These are phyloP conservation scores for Aureobasidium subglaciale DNA, from an alignment of 2,329 filamentous ascomycete genomes.

Conservation along the genomic window DNA sequence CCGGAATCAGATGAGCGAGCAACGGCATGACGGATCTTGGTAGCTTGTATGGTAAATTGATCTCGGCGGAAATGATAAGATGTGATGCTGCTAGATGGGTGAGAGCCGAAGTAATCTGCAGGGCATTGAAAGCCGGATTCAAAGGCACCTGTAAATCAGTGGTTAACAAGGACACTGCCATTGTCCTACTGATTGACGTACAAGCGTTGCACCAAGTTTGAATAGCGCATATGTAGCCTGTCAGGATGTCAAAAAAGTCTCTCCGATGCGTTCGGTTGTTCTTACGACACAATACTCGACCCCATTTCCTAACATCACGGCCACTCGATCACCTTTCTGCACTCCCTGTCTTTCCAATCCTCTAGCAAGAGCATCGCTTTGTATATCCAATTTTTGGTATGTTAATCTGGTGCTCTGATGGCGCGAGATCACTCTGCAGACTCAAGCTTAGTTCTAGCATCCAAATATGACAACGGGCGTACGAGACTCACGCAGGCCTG, in stretches of 20 bases:
- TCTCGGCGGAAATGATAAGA: conserved; percentile 79
- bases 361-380: conserved; percentile 68
- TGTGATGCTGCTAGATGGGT: conserved; percentile 65
- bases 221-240: conserved; percentile 73
- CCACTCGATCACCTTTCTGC: conserved; percentile 74
- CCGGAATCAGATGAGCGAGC: conserved; percentile 47
- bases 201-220: conserved; percentile 88
- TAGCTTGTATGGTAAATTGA: conserved; percentile 64
- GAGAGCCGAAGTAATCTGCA: conserved; percentile 72
- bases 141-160: conserved; percentile 57
- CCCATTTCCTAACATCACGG: conserved; percentile 78
- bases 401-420: conserved; percentile 61
- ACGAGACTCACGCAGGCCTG: conserved; percentile 46
- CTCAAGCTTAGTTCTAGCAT: neutral
- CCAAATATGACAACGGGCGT: neutral
- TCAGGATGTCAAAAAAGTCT: neutral
- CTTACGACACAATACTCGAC: conserved; percentile 69
- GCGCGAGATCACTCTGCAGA: conserved; percentile 48
- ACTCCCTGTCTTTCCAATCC: conserved; percentile 64
- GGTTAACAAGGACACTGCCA: neutral
- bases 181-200: conserved; percentile 26
- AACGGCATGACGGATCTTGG: conserved; percentile 55
- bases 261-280: neutral
- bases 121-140: conserved; percentile 79
- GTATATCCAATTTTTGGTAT: conserved; percentile 66